Conservation (phyloP, 768 basidiomycete genomes). For the Vararia minispora region DNA sequence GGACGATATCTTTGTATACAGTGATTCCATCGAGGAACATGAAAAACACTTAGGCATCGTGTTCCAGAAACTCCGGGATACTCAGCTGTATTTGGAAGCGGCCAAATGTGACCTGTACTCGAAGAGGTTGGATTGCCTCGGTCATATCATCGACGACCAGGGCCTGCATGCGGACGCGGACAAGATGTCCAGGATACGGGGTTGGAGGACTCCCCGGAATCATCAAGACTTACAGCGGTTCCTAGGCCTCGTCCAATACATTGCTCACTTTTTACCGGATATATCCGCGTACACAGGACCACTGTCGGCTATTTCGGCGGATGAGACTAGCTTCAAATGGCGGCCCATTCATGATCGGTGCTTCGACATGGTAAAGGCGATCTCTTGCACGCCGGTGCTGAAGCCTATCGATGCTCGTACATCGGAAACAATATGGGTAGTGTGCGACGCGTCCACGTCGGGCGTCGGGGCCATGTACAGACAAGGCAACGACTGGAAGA, state of each 20-base stretch:
- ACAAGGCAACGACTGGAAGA: constrained; percentile 19
- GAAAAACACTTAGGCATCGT: constrained; percentile 22
- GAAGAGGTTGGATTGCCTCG: constrained; percentile 14
- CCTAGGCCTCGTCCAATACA: constrained; percentile 28
- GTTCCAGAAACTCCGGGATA: constrained; percentile 19
- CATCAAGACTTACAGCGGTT: constrained; percentile 29
- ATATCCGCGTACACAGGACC: constrained; percentile 23
- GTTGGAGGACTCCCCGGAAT: constrained; percentile 24
- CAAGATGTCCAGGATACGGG: constrained; percentile 23
- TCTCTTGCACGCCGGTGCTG: constrained; percentile 10
- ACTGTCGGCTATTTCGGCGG: constrained; percentile 19
- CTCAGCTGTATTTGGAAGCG: constrained; percentile 22
- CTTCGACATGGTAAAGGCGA: constrained; percentile 14
- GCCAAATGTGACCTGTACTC: constrained; percentile 15
- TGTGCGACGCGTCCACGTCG: constrained; percentile 13
- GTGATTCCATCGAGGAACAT: constrained; percentile 27
- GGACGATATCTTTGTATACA: constrained; percentile 33
- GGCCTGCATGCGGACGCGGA: constrained; percentile 27
- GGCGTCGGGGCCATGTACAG: constrained; percentile 19
- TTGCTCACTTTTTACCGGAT: constrained; percentile 26
- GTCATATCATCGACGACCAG: constrained; percentile 27
- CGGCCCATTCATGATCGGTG: constrained; percentile 14
- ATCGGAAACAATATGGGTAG: constrained; percentile 15
- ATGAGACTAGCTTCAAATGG: constrained; percentile 20
- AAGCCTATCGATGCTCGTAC: constrained; percentile 11